Base-by-base conservation (phyloP, 2,329 filamentous ascomycete genomes). In the Biscogniauxia mediterranea region DNA sequence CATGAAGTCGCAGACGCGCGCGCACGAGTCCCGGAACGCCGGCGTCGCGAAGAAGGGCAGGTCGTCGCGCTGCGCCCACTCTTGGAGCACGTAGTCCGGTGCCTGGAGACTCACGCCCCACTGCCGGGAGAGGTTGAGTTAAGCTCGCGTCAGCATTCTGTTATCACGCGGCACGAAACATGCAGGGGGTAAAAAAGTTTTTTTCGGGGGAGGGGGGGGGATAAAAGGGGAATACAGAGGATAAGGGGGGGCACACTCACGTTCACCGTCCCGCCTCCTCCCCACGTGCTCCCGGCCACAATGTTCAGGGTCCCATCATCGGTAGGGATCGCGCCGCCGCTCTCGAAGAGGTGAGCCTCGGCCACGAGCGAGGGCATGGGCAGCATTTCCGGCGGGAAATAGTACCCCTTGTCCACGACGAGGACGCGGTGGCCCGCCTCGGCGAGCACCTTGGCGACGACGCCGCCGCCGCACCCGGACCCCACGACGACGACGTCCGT, bases 401-500 rank as follows among this genome's bases (percentile, higher is more conserved):
- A 84, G 69, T 90, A 89, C 0, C 81, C 81, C 65, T 90, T 90
- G 57, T 92, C 89, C 0, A 89, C 85, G 0, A 92, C 87, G 7
- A 91, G 70, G 15, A 91, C 89, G 8, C 80, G 78, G 58, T 72
- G 65, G 1, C 71, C 71, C 8, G 70, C 71, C 60, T 88, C 78
- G 1, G 89, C 83, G 1, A 92, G 74, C 56, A 87, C 87, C 71
- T 90, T 90, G 2, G 89, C 89, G 19, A 82, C 13, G 0, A 92
- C 89, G 2, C 81, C 88, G 19, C 86, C 89, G 60, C 89, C 89
- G 68, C 89, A 91, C 3, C 89, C 89, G 57, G 86, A 89, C 0
- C 89, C 89, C 7, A 92, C 81, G 57, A 92, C 83, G 17, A 92
- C 82, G 0, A 91, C 86, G 73, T 97, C 94, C 0, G 90, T 89